A percentile compares a stretch with the other conserved stretches of the same genome.
These are phyloP conservation scores for Aspergillus floridensis DNA, from an alignment of 2,329 filamentous ascomycete species.

Conservation along the genomic window DNA sequence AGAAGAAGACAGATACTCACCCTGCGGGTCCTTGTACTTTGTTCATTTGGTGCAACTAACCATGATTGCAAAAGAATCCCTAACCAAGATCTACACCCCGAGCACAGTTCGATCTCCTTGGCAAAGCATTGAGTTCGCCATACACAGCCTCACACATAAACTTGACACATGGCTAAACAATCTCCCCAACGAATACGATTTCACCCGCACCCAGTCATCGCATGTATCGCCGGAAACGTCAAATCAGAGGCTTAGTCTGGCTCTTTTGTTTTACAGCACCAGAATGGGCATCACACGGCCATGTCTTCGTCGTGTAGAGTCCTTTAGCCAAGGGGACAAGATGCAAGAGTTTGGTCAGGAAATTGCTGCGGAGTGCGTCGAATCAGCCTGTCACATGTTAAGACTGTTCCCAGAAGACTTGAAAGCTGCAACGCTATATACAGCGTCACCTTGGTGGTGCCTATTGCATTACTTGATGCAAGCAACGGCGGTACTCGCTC, in stretches of 20 bases:
- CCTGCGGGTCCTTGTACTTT: slow-evolving; percentile 43
- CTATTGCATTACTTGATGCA: slow-evolving; percentile 47
- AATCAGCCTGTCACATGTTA: slow-evolving; percentile 43
- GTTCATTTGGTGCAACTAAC: slow-evolving; percentile 38
- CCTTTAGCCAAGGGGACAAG: slow-evolving; percentile 32
- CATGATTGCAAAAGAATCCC: slow-evolving; percentile 39
- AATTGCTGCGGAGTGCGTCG: slow-evolving; percentile 42
- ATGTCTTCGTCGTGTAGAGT: slow-evolving; percentile 42
- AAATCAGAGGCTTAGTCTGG: slow-evolving; percentile 39
- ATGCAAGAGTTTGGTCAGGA: slow-evolving; percentile 38
- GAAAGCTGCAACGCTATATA: slow-evolving; percentile 37
- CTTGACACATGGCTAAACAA: slow-evolving; percentile 42
- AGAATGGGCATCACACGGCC: slow-evolving; percentile 45
- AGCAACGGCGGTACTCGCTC: slow-evolving; percentile 42
- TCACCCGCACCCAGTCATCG: slow-evolving; percentile 38
- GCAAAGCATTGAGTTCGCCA: slow-evolving; percentile 39
- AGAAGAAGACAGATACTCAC: slow-evolving; percentile 25
- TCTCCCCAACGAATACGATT: slow-evolving; percentile 40
- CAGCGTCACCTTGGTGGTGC: slow-evolving; percentile 45
- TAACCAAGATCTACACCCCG: slow-evolving; percentile 40
- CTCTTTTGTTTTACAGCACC: slow-evolving; percentile 44
- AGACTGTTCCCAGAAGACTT: slow-evolving; percentile 41
- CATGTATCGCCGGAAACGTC: slow-evolving; percentile 25
- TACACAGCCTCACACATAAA: slow-evolving; percentile 37
- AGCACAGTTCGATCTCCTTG: slow-evolving; percentile 36